A percentile compares a stretch with the other conserved stretches of the same genome.
Conservation (phyloP, 805 yeast species). For the Phaffomyces thermotolerans region DNA sequence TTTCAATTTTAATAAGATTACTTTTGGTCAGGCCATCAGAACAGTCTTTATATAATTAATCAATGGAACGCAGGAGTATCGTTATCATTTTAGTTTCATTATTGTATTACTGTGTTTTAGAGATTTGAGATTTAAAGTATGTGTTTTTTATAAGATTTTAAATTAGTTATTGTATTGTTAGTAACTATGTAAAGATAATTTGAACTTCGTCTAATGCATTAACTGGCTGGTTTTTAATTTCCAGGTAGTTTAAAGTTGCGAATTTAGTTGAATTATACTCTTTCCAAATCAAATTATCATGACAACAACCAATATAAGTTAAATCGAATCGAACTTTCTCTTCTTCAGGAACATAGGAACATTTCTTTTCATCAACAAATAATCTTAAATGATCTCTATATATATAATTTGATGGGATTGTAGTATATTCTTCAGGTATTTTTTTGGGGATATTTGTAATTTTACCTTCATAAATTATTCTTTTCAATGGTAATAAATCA, state of each 20-base stretch:
- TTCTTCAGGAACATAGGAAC: constrained; percentile 35
- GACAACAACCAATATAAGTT: constrained; percentile 36
- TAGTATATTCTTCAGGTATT: constrained; percentile 32
- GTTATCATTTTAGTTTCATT: too few relatives aligned
- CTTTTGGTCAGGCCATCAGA: too few relatives aligned
- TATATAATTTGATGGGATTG: constrained; percentile 23
- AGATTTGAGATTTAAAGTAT: constrained; percentile 11
- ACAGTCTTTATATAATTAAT: too few relatives aligned
- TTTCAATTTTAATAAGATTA: too few relatives aligned
- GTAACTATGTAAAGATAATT: constrained; percentile 7
- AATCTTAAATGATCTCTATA: constrained; percentile 31
- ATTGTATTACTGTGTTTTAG: too few relatives aligned
- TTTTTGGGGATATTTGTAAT: constrained; percentile 38
- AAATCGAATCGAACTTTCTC: constrained; percentile 29
- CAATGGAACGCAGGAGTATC: too few relatives aligned
- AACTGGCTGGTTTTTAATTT: constrained; percentile 12
- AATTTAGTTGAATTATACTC: constrained; percentile 30
- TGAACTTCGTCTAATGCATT: constrained; percentile 19
- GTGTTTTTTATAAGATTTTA: neutral
- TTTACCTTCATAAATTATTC: constrained; percentile 54
- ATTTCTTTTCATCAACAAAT: constrained; percentile 31
- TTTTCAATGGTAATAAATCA: constrained; percentile 46
- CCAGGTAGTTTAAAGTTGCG: constrained; percentile 17
- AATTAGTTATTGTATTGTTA: neutral
- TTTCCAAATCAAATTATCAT: constrained; percentile 31